These are phyloP conservation scores for Cinchona pubescens DNA, from an alignment of 257 asterid species.

Conservation along the genomic window DNA sequence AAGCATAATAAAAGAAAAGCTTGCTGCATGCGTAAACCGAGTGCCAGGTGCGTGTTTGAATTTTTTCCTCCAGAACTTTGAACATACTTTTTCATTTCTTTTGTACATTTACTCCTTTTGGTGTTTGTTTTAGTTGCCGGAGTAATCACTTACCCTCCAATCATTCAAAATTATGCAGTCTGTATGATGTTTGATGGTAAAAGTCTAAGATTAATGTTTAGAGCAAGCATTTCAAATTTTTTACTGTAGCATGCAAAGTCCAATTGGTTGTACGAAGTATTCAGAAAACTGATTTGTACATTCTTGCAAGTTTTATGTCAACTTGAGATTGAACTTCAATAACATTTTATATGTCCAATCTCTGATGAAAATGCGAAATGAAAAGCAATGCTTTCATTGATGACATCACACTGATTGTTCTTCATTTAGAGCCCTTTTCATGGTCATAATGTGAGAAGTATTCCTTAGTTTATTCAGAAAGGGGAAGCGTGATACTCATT, in stretches of 20 bases:
- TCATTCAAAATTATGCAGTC: background rate
- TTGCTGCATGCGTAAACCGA: conserved; percentile 94
- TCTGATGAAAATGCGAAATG: background rate
- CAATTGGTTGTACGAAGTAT: background rate
- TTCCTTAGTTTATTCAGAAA: background rate
- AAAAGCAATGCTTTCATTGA: background rate
- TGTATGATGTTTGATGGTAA: background rate
- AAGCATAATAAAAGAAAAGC: conserved; percentile 86
- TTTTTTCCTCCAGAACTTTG: background rate
- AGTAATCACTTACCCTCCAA: background rate
- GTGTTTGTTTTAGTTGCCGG: background rate
- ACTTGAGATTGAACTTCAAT: background rate
- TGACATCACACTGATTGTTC: background rate
- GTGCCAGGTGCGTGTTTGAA: conserved; percentile 56
- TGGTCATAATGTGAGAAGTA: background rate
- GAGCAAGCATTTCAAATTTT: background rate
- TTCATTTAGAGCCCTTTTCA: background rate
- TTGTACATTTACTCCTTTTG: background rate
- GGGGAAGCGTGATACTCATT: too few relatives aligned
- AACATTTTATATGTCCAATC: background rate
- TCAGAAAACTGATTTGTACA: background rate
- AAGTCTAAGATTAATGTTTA: background rate
- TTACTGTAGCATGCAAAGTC: background rate
- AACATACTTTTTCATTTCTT: conserved; percentile 6
- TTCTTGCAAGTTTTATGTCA: background rate